Base-by-base conservation (phyloP, 306 rosid genomes). In the Begonia loranthoides region DNA sequence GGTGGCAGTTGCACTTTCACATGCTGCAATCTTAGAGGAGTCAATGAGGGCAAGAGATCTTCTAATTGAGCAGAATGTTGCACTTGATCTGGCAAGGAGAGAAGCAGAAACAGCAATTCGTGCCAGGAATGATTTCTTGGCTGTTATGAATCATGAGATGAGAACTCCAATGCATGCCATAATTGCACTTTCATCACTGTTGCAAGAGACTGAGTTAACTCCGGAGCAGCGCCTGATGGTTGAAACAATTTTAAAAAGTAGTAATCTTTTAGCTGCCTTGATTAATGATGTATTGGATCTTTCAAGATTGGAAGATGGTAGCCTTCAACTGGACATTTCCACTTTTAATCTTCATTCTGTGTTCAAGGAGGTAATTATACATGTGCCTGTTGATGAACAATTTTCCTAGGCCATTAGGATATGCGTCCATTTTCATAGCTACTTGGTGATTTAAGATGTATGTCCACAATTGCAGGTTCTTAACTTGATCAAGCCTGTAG, bases 1-100 rank as follows among this genome's bases (percentile, higher is more conserved):
- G 99, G 99, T 90, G 63, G 99, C 99, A 10, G 99, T 90, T 70
- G 99, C 99, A 68, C 94, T 90, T 56, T 90, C 99, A 2, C 99
- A 90, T 76, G 99, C 99, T 40, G 99, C 99, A 56, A 90, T 90
- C 52, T 66, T 90, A 66, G 99, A 90, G 75, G 99, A 90, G 77
- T 90, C 99, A 12, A 90, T 78, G 95, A 83, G 93, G 69, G 99
- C 99, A 41, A 83, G 96, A 74, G 94, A 90, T 76, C 79, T 76
- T 41, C 83, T 90, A n/a, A 70, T 90, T 63, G 94, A 86, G 64
- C 99, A 90, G 80, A 90, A 90, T 69, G 76, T 86, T 76, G 95
- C 95, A 2, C 87, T 90, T 64, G 99, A 90, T 83, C 74, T 70
- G 38, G 99, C 99, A 34, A 78, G 99, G 75, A 80, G 94, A 68